A percentile compares a stretch with the other conserved stretches of the same genome.
phyloP scores from a whole-genome alignment of 148 eudicot species.

The Cornus suecica region DNA sequence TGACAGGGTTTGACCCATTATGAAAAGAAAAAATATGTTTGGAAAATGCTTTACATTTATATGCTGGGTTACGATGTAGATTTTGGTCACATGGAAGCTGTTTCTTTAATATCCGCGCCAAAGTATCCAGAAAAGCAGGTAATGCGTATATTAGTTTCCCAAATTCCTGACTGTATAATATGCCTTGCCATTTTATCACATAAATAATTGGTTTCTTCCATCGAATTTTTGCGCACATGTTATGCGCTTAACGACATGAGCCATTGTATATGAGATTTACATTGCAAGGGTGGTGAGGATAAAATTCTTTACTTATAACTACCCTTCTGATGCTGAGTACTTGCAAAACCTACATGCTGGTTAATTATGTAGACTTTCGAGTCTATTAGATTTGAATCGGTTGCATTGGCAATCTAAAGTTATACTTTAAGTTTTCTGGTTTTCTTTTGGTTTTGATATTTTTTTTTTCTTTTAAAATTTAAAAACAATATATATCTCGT shows the following conservation, averaged over 20 bases:
- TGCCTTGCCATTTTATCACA: background rate
- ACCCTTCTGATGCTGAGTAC: no score
- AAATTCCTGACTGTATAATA: background rate
- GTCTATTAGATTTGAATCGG: no score
- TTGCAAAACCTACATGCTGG: no score
- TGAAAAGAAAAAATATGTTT: constrained; percentile 96
- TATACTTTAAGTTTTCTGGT: no score
- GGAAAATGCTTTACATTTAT: constrained; percentile 97
- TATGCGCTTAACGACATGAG: background rate
- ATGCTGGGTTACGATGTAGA: constrained; percentile 99
- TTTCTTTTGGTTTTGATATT: no score
- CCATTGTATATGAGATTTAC: background rate
- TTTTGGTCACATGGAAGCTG: constrained; percentile 99
- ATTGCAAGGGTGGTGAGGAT: background rate
- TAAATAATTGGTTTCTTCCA: background rate
- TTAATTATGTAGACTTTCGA: no score
- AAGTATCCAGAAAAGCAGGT: constrained; percentile 99
- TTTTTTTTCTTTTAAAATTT: no score
- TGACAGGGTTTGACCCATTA: constrained; percentile 78
- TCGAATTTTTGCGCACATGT: background rate
- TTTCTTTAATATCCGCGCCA: constrained; percentile 94
- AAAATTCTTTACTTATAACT: no score
- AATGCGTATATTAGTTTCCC: background rate
- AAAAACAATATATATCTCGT: no score
- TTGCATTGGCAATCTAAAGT: no score